Percentiles rank a stretch among this genome's conserved stretches.
phyloP scores from a whole-genome alignment of 1,139 yeast genomes.

The Kodamaea sp. region DNA sequence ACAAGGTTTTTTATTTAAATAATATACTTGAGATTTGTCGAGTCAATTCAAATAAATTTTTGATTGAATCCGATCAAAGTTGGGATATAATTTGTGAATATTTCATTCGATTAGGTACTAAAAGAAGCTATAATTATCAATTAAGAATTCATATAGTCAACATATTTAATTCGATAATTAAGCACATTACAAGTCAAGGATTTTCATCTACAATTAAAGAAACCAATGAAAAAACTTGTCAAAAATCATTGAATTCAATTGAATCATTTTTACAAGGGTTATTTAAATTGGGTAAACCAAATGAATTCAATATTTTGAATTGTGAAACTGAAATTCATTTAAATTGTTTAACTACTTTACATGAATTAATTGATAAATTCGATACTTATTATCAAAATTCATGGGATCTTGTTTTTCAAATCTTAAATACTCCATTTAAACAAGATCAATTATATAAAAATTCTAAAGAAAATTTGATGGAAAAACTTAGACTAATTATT shows the following conservation, averaged over 20 bases:
- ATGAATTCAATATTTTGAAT: conserved; percentile 42
- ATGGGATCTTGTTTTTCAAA: conserved; percentile 70
- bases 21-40: conserved; percentile 44
- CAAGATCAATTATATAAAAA: conserved; percentile 18
- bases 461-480: conserved; percentile 29
- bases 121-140: conserved; percentile 40
- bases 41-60: conserved; percentile 48
- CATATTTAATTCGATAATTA: conserved; percentile 48
- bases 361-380: conserved; percentile 68
- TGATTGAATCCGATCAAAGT: conserved; percentile 33
- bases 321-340: conserved; percentile 68
- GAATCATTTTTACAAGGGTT: conserved; percentile 29
- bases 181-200: conserved; percentile 45
- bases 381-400: conserved; percentile 52
- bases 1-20: conserved; percentile 38
- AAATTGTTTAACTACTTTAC: conserved; percentile 57
- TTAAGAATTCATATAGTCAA: conserved; percentile 46
- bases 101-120: conserved; percentile 33
- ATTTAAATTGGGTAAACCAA: conserved; percentile 35
- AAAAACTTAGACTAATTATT: conserved; percentile 45
- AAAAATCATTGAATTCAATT: conserved; percentile 36
- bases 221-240: conserved; percentile 26
- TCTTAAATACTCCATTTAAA: conserved; percentile 66
- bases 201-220: conserved; percentile 25
- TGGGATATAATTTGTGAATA: conserved; percentile 48